Conservation (phyloP, 768 basidiomycete genomes). For the Termitomyces sp. region DNA sequence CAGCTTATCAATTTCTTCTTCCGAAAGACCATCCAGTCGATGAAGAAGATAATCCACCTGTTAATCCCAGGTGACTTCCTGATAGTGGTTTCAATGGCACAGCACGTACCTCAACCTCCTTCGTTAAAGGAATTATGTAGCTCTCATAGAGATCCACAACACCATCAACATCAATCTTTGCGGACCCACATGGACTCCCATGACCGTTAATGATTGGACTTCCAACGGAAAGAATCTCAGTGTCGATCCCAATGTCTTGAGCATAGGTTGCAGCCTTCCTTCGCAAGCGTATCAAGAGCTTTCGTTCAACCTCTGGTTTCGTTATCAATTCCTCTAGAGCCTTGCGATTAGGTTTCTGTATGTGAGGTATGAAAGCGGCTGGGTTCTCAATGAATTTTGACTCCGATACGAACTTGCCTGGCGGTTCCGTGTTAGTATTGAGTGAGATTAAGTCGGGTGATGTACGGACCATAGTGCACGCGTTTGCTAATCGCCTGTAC, state of each 20-base stretch:
- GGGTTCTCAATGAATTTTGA: conserved; percentile 91
- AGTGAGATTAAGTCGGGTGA: neutral
- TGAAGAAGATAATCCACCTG: conserved; percentile 95
- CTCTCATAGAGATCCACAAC: conserved; percentile 92
- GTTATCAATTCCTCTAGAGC: conserved; percentile 86
- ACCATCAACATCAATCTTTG: conserved; percentile 88
- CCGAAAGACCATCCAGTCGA: conserved; percentile 78
- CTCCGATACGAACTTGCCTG: conserved; percentile 99
- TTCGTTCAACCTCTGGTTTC: conserved; percentile 93
- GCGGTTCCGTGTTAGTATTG: neutral
- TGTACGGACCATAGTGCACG: conserved; percentile 83
- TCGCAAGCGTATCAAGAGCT: conserved; percentile 72
- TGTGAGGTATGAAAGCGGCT: conserved; percentile 87
- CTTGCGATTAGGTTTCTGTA: conserved; percentile 67
- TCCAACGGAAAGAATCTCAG: conserved; percentile 22
- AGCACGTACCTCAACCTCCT: conserved; percentile 86
- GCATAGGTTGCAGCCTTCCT: conserved; percentile 83
- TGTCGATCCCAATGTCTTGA: conserved; percentile 74
- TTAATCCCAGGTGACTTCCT: neutral
- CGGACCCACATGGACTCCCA: conserved; percentile 24
- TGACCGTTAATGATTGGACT: conserved; percentile 24
- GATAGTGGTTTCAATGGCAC: neutral
- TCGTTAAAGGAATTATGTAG: conserved; percentile 95
- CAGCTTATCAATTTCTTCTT: conserved; percentile 73
- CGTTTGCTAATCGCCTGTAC: conserved; percentile 98